Base-by-base conservation (phyloP, 768 basidiomycete genomes). In the Candolleomyces aberdarensis region DNA sequence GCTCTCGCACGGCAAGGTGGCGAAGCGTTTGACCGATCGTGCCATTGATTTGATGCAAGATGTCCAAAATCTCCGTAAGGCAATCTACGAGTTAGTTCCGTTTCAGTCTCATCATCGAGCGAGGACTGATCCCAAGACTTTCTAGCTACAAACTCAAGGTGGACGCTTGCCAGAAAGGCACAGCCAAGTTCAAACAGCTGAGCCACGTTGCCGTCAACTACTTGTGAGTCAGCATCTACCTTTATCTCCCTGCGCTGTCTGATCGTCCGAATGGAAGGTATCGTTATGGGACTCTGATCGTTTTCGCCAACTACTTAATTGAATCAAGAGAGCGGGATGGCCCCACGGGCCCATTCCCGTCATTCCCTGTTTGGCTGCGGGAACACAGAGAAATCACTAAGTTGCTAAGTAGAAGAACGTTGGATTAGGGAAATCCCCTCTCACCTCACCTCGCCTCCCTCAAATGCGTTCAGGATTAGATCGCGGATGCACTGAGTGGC, bases 41-140 rank as follows among this genome's bases (percentile, higher is more conserved):
- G 94, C 91, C 1, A 87, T 97, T 65, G 96, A 98, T 73, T 75
- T 88, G 65, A 94, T 95, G 92, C 90, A 92, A 75, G 95, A 96
- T 64, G 96, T 99, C 0, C 97, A 99, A 74, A 99, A 99, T 70
- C 78, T 99, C 43, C 86, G 97, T 40, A 93, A 92, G 72, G 94
- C 97, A 0, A 89, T 99, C 53, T 97, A 93, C 70, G 93, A 96
- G 91, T 98, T 71, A 72, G 91, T 77, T 8, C 1, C 39, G 29
- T 15, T 15, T 59, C 13, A 43, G 20, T 22, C 58, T 39, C 31
- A 40, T 49, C 53, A 11, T 26, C 36, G 50, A 29, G 59, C 36
- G 11, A 36, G 15, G 48, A 44, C 53, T 20, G 46, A 51, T 63
- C 26, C 53, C 55, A 40, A 49, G 47, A 39, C 57, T 56, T 29